These are phyloP conservation scores for Pythium dissimile DNA, from an alignment of 352 stramenopile genomes.

Conservation along the genomic window DNA sequence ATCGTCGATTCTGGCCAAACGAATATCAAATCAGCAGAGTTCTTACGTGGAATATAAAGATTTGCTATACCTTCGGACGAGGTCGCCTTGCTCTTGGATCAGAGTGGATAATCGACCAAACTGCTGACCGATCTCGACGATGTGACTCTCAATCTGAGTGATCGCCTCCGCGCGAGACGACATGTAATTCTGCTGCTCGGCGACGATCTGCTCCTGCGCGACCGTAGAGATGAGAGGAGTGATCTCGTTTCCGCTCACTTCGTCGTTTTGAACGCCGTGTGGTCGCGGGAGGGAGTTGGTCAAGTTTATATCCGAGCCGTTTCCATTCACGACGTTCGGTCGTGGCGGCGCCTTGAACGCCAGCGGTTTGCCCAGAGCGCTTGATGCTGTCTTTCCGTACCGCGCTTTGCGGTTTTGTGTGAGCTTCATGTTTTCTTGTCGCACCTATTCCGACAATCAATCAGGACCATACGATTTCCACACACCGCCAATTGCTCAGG, in stretches of 20 bases:
- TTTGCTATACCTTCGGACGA: slow-evolving; percentile 62
- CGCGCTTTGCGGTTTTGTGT: slow-evolving; percentile 73
- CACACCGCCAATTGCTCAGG: neutral
- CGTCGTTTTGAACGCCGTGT: slow-evolving; percentile 38
- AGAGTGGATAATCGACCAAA: slow-evolving; percentile 77
- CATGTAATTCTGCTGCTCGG: slow-evolving; percentile 76
- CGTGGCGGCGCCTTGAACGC: slow-evolving; percentile 50
- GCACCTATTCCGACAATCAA: slow-evolving; percentile 22
- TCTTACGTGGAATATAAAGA: neutral
- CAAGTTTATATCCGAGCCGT: slow-evolving; percentile 35
- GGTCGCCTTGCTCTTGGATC: slow-evolving; percentile 80
- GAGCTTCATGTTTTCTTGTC: slow-evolving; percentile 87
- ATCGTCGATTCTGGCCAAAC: slow-evolving; percentile 66
- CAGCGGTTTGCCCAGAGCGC: slow-evolving; percentile 67
- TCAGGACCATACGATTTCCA: neutral
- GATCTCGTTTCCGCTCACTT: slow-evolving; percentile 37
- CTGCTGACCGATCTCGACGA: slow-evolving; percentile 82
- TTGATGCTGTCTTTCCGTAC: slow-evolving; percentile 75
- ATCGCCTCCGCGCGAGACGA: slow-evolving; percentile 71
- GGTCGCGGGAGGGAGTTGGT: slow-evolving; percentile 57
- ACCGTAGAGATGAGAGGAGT: slow-evolving; percentile 70
- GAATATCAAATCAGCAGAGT: neutral
- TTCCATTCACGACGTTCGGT: neutral
- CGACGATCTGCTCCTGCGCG: slow-evolving; percentile 72
- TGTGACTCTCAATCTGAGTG: slow-evolving; percentile 84